These are phyloP conservation scores for Piper longum DNA, from an alignment of 164 flowering plant species.

Conservation along the genomic window DNA sequence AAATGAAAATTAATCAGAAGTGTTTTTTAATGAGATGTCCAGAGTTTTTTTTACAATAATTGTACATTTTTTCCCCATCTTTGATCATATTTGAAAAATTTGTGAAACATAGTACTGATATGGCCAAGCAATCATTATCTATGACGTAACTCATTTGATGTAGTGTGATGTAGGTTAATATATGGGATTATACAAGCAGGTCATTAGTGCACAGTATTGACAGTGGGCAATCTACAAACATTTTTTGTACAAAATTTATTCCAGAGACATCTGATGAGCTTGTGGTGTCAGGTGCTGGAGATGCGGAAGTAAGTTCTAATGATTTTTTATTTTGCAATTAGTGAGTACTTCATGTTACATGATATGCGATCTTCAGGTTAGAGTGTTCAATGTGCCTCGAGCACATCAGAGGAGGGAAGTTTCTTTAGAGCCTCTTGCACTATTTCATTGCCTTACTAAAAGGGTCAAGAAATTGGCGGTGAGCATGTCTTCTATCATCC, in stretches of 20 bases:
- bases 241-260: slow-evolving; percentile 85
- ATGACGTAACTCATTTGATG: background rate
- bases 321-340: background rate
- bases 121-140: background rate
- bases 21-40: too few relatives aligned
- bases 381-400: slow-evolving; percentile 61
- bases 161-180: slow-evolving; percentile 27
- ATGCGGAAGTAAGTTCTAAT: slow-evolving; percentile 52
- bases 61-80: too few relatives aligned
- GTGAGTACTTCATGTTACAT: background rate
- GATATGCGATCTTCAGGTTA: slow-evolving; percentile 38
- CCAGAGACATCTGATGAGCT: slow-evolving; percentile 93
- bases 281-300: slow-evolving; percentile 92
- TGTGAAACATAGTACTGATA: background rate
- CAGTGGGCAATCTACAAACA: slow-evolving; percentile 81
- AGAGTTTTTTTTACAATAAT: too few relatives aligned
- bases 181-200: slow-evolving; percentile 63
- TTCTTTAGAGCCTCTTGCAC: slow-evolving; percentile 40
- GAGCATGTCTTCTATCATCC: slow-evolving; percentile 11
- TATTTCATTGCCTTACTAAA: slow-evolving; percentile 70
- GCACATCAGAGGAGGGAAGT: slow-evolving; percentile 26
- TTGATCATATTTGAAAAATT: too few relatives aligned
- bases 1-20: too few relatives aligned
- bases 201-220: slow-evolving; percentile 69
- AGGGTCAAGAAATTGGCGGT: slow-evolving; percentile 94